Conservation (phyloP, 352 stramenopile species). For the Globisporangium ultimum region DNA sequence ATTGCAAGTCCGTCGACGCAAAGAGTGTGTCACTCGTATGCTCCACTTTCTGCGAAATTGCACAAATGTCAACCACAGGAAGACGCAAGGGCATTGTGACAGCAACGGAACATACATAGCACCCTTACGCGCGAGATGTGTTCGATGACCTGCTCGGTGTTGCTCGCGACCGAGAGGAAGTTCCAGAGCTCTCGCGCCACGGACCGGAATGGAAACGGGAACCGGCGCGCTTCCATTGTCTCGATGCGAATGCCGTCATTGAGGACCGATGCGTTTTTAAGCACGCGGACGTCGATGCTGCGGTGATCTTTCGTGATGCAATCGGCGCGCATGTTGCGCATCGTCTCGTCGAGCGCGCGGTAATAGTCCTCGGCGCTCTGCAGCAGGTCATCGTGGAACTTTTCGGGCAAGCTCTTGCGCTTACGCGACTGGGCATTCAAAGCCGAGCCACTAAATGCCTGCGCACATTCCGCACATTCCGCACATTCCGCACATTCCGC, state of each 20-base stretch:
- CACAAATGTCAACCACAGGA: neutral
- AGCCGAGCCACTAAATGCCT: slow-evolving; percentile 7
- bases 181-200: slow-evolving; percentile 30
- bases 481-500: too few relatives aligned
- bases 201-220: slow-evolving; percentile 28
- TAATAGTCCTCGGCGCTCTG: slow-evolving; percentile 18
- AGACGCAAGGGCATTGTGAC: too few relatives aligned
- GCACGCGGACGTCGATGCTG: slow-evolving; percentile 11
- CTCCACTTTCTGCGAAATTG: slow-evolving; percentile 18
- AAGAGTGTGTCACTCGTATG: slow-evolving; percentile 19
- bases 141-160: slow-evolving; percentile 17
- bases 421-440: neutral
- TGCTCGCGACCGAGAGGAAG: slow-evolving; percentile 21
- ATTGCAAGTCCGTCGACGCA: slow-evolving; percentile 20
- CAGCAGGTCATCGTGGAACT: slow-evolving; percentile 22
- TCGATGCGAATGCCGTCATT: slow-evolving; percentile 19
- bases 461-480: too few relatives aligned
- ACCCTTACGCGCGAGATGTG: slow-evolving; percentile 13
- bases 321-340: slow-evolving; percentile 12
- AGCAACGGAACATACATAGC: too few relatives aligned
- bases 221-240: slow-evolving; percentile 19
- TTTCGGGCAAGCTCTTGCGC: slow-evolving; percentile 6
- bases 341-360: slow-evolving; percentile 15
- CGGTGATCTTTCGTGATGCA: slow-evolving; percentile 20
- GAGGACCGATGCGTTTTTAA: slow-evolving; percentile 1